Evolutionary conservation across 305 asterid species (phyloP).

Genomic region (Salvia sclarea): DNA sequence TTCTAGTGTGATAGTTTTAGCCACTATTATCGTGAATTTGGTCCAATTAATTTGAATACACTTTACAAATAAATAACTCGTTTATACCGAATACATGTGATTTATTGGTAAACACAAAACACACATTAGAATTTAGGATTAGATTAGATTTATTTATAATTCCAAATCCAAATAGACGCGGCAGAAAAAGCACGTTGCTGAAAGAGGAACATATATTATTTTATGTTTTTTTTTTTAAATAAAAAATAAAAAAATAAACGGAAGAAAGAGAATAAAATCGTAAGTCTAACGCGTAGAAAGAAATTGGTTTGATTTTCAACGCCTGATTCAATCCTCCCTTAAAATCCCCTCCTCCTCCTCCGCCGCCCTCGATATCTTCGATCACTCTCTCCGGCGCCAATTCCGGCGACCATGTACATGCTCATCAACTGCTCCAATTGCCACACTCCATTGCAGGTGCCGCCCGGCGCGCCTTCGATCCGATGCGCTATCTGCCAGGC

Average conservation of each 20-base stretch:
- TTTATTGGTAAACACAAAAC: no score
- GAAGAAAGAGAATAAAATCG: not conserved
- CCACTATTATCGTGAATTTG: no score
- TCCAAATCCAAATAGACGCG: no score
- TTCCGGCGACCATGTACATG: conserved; percentile 54
- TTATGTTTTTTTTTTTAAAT: no score
- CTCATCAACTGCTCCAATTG: conserved; percentile 79
- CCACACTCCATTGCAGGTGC: conserved; percentile 75
- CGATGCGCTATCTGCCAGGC: conserved; percentile 91
- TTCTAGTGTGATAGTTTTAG: no score
- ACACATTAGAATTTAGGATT: no score
- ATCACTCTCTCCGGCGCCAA: conserved; percentile 16
- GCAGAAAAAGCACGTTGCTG: no score
- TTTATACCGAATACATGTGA: no score
- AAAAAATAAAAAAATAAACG: no score
- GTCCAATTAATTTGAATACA: no score
- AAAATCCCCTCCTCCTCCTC: not conserved
- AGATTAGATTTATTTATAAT: not conserved
- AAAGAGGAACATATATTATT: no score
- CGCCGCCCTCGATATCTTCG: conserved; percentile 30
- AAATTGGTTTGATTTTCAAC: not conserved
- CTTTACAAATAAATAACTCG: no score
- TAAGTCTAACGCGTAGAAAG: not conserved
- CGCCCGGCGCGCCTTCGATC: conserved; percentile 84
- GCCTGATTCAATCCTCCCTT: not conserved